Conservation (phyloP, 108 stramenopile genomes). For the Cyclostephanos invisitatus region DNA sequence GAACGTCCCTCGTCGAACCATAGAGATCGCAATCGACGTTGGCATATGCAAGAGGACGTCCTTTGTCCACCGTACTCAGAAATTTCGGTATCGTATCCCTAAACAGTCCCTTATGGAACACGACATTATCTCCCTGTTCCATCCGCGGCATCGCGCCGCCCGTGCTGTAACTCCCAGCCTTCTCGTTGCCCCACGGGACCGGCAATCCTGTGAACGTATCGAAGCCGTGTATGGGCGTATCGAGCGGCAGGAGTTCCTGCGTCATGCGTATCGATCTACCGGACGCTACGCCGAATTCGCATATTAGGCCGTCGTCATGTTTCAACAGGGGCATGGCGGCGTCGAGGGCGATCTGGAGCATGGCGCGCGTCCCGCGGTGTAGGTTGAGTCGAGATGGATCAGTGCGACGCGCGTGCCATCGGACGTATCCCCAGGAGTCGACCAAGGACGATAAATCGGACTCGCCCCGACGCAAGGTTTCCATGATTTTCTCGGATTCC, state of each 20-base stretch:
- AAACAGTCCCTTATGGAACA: conserved; percentile 82
- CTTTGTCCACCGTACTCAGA: conserved; percentile 54
- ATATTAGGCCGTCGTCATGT: conserved; percentile 71
- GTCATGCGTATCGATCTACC: conserved; percentile 81
- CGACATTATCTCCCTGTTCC: conserved; percentile 61
- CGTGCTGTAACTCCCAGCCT: conserved; percentile 77
- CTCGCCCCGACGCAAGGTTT: conserved; percentile 66
- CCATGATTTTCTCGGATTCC: conserved; percentile 74
- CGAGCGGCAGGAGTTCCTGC: conserved; percentile 79
- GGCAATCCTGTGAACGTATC: conserved; percentile 91
- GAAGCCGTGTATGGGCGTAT: conserved; percentile 77
- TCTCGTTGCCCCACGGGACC: conserved; percentile 81
- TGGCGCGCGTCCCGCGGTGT: conserved; percentile 78
- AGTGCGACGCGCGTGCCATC: conserved; percentile 77
- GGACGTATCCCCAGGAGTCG: conserved; percentile 88
- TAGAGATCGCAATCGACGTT: conserved; percentile 91
- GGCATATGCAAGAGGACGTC: conserved; percentile 72
- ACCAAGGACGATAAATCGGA: conserved; percentile 66
- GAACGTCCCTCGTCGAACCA: conserved; percentile 72
- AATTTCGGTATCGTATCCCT: conserved; percentile 75
- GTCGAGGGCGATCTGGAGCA: conserved; percentile 80
- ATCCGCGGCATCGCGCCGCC: conserved; percentile 71
- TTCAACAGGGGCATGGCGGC: conserved; percentile 75
- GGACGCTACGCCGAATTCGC: conserved; percentile 85
- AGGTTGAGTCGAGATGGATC: conserved; percentile 60